Evolutionary conservation across 176 grass and related monocot species (phyloP).

Genomic region (Phoenix dactylifera): DNA sequence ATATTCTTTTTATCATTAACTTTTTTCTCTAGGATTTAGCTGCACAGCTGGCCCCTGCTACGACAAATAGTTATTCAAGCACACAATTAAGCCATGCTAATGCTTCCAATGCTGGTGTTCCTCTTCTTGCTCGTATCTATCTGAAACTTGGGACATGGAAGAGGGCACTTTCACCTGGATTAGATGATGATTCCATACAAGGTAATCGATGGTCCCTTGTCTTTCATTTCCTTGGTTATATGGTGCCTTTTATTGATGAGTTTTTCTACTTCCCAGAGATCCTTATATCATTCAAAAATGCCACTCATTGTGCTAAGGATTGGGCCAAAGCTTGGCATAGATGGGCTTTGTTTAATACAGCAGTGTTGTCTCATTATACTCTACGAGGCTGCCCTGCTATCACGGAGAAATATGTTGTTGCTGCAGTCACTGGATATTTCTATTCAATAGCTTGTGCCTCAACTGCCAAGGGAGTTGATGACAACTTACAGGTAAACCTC

Average conservation of each 20-base stretch:
- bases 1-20: no score
- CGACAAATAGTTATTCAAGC: slow-evolving; percentile 43
- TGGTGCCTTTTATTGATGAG: slow-evolving; percentile 5
- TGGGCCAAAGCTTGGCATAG: slow-evolving; percentile 93
- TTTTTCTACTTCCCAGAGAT: slow-evolving; percentile 42
- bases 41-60: slow-evolving; percentile 45
- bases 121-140: slow-evolving; percentile 89
- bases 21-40: slow-evolving; percentile 61
- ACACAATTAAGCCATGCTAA: slow-evolving; percentile 21
- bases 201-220: slow-evolving; percentile 27
- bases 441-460: slow-evolving; percentile 93
- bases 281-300: slow-evolving; percentile 75
- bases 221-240: neutral
- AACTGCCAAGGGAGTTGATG: slow-evolving; percentile 90
- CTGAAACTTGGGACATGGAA: slow-evolving; percentile 93
- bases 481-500: slow-evolving; percentile 80
- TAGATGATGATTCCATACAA: slow-evolving; percentile 87
- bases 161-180: slow-evolving; percentile 71
- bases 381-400: slow-evolving; percentile 53
- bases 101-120: slow-evolving; percentile 44
- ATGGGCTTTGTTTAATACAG: slow-evolving; percentile 98
- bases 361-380: slow-evolving; percentile 93
- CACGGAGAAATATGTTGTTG: slow-evolving; percentile 83
- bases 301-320: slow-evolving; percentile 73
- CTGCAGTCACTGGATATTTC: slow-evolving; percentile 93